phyloP scores from a whole-genome alignment of 2,329 filamentous ascomycete species.

The Penicillium crustosum region DNA sequence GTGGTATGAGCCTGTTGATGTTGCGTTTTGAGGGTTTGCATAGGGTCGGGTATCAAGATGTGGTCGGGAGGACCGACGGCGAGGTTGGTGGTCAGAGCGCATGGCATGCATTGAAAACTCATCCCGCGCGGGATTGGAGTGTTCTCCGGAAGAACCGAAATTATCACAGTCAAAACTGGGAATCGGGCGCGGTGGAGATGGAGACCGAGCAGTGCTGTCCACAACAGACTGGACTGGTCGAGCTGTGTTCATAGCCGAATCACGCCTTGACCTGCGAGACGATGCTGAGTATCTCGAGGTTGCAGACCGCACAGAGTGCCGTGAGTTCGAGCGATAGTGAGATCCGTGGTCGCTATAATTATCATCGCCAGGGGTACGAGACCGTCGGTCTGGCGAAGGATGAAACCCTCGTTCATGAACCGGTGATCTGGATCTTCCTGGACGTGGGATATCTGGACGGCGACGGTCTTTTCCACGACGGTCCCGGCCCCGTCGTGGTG shows the following conservation, averaged over 20 bases:
- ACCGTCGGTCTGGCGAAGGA: constrained; percentile 30
- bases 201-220: constrained; percentile 30
- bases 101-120: constrained; percentile 35
- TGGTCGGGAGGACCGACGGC: constrained; percentile 41
- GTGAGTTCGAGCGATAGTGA: constrained; percentile 36
- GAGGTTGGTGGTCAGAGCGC: constrained; percentile 35
- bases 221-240: constrained; percentile 32
- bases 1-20: constrained; percentile 56
- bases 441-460: constrained; percentile 29
- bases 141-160: constrained; percentile 31
- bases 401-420: constrained; percentile 27
- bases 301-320: constrained; percentile 34
- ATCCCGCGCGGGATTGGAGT: constrained; percentile 34
- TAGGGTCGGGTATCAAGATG: constrained; percentile 50
- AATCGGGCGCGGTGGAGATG: constrained; percentile 37
- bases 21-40: constrained; percentile 57
- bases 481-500: constrained; percentile 37
- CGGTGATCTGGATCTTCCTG: constrained; percentile 37
- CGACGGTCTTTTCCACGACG: constrained; percentile 33
- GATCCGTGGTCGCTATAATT: constrained; percentile 28
- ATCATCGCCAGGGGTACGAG: constrained; percentile 29
- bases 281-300: constrained; percentile 33
- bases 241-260: constrained; percentile 29
- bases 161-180: constrained; percentile 36
- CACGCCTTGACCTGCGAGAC: constrained; percentile 25